Conservation (phyloP, 2,329 filamentous ascomycete genomes). For the Botrytis galanthina region DNA sequence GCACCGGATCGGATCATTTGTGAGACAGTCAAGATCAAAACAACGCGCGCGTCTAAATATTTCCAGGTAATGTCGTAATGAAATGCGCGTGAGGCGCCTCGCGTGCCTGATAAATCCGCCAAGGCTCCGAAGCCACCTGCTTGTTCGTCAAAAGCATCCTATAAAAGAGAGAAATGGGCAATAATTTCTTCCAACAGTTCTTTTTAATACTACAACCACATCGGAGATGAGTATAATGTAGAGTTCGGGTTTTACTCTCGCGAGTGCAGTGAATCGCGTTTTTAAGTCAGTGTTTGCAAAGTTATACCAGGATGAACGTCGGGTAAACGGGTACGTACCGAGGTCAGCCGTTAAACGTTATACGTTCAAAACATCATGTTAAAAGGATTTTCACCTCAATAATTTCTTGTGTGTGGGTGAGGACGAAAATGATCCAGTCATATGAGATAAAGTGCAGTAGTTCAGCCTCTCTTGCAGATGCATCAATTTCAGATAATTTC, state of each 20-base stretch:
- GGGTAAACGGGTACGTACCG: not conserved
- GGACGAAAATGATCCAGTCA: not conserved
- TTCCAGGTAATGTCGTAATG: not conserved
- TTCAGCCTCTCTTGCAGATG: too few relatives aligned
- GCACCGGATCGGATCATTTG: conserved; percentile 21
- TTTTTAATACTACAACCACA: not conserved
- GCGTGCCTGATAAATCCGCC: conserved; percentile 4
- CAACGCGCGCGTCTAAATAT: not conserved
- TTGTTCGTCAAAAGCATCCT: not conserved
- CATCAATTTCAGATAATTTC: not conserved
- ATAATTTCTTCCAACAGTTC: not conserved
- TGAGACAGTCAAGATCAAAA: conserved; percentile 1
- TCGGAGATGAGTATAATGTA: not conserved
- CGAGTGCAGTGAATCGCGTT: not conserved
- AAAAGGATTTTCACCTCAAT: too few relatives aligned
- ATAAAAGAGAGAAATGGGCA: not conserved
- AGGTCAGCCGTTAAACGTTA: not conserved
- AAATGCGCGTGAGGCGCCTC: not conserved
- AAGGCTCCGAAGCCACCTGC: not conserved
- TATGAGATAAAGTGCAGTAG: not conserved
- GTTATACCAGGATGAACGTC: not conserved
- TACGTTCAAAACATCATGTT: not conserved
- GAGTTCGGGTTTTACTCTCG: not conserved
- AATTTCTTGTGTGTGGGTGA: not conserved
- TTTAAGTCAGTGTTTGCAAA: not conserved